Evolutionary conservation across 768 basidiomycete species (phyloP), one percentile per base, ranked within the genome.

Genomic region (Leccinum disarticulatum): DNA sequence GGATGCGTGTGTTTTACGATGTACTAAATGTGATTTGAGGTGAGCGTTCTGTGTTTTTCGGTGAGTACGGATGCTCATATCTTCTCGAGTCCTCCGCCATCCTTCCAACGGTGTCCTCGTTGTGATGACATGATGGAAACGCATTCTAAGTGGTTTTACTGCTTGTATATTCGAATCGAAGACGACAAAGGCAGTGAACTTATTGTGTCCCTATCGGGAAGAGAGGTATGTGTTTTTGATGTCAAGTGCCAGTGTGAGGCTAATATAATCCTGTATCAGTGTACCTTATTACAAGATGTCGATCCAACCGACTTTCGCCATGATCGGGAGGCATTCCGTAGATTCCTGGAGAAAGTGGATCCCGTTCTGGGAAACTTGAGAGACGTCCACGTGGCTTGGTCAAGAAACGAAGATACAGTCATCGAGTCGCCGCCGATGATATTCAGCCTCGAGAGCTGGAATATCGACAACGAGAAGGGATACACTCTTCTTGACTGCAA

Each of bases 71-170:
- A 48, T 53, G 11, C 19, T 56, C 19, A 60, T 22, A 13, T 41
- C 19, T 54, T 55, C 36, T 52, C 14, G 53, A 89, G 87, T 35
- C 73, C 86, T 25, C 77, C 79, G 0, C 65, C 67, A 25, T 73
- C 63, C 3, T 76, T 74, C 33, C 74, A 73, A 61, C 76, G 75
- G 25, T 90, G 88, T 64, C 67, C 77, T 6, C 67, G 69, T 13
- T 90, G 88, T 66, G 74, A 76, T 53, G 83, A 87, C 65, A 77
- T 79, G 65, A 79, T 83, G 36, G 75, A 80, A 43, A 79, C 81
- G 53, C 81, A 80, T 60, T 77, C 80, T 51, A 76, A 73, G 36
- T 79, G 79, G 57, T 70, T 75, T 52, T 88, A 80, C 57, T 70
- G 79, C 52, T 70, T 88, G 55, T 80, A 76, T 55, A 58, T 89